Evolutionary conservation across 768 basidiomycete genomes (phyloP), one percentile per base, ranked within the genome.

Genomic region (Daedaleopsis sinensis): DNA sequence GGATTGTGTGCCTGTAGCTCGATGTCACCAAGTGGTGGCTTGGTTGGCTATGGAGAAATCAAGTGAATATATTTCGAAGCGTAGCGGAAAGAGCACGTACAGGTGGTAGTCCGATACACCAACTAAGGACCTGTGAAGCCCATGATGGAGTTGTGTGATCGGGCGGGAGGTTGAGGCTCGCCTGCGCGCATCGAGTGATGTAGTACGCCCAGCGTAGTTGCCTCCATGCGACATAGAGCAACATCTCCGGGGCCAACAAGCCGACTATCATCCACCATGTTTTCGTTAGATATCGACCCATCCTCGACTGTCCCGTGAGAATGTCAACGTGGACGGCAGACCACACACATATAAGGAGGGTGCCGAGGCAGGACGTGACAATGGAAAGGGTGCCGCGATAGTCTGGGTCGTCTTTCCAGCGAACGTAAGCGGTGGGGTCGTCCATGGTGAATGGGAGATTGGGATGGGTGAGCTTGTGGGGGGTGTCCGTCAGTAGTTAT

Each of bases 291-390:
- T 36, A 52, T 36, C 42, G 24, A 10, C 3, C 10, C 16, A 47
- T 10, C 24, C 46, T 16, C 38, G 52, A 13, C 21, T 11, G 12
- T 16, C 23, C 23, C 13, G 37, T 19, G 5, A 61, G 47, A 2
- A 66, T 44, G 24, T 57, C 58, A 21, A 55, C 39, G 35, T 60
- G 61, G 8, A 66, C 55, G 6, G 65, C 61, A 21, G 46, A 56
- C 65, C 61, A 66, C n/a, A 63, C 44, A 55, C 61, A 63, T 35
- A 66, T 48, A 12, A 52, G 18, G 32, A 66, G 61, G 16, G 61
- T 63, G 38, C 44, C 36, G 47, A 63, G 6, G 54, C 65, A 66
- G 23, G 47, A 44, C 10, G 54, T 39, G 38, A 66, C 9, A 50
- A 66, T 66, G 44, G 54, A 27, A 61, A 52, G 52, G 1, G 64